phyloP scores from a whole-genome alignment of 176 grass and related monocot genomes.

The Poa annua region DNA sequence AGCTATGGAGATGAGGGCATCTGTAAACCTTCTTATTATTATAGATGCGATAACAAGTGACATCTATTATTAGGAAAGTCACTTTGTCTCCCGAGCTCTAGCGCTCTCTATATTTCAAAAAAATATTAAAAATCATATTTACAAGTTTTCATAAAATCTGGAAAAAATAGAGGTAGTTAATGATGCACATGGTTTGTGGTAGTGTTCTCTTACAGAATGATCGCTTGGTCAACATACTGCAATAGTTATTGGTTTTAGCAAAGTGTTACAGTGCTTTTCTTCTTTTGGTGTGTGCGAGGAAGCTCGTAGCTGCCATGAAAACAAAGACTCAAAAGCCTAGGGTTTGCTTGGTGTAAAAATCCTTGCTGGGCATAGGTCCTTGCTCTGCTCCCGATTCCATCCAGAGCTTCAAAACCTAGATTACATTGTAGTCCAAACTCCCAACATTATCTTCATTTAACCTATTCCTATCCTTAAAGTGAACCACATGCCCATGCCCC shows the following conservation, averaged over 20 bases:
- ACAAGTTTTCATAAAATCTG: too few species aligned
- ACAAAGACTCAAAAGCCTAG: neutral
- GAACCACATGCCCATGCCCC: neutral
- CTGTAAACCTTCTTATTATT: neutral
- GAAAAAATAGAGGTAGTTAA: too few species aligned
- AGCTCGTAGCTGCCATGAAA: neutral
- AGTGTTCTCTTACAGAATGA: neutral
- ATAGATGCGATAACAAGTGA: neutral
- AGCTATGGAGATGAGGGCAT: neutral
- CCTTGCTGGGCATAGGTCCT: neutral
- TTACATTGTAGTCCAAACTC: neutral
- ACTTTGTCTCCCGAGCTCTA: too few species aligned
- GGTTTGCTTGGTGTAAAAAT: neutral
- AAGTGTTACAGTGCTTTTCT: neutral
- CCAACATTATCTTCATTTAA: neutral
- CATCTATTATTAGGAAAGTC: neutral
- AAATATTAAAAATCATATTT: too few species aligned
- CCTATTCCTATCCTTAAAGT: constrained; percentile 31
- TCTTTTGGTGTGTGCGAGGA: neutral
- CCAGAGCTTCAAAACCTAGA: neutral
- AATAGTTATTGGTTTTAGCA: neutral
- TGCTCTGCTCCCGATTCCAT: neutral
- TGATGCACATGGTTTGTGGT: neutral
- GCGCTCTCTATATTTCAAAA: too few species aligned
- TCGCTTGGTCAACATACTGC: neutral